phyloP scores from a whole-genome alignment of 2,329 filamentous ascomycete genomes.

The Botrytis aclada region DNA sequence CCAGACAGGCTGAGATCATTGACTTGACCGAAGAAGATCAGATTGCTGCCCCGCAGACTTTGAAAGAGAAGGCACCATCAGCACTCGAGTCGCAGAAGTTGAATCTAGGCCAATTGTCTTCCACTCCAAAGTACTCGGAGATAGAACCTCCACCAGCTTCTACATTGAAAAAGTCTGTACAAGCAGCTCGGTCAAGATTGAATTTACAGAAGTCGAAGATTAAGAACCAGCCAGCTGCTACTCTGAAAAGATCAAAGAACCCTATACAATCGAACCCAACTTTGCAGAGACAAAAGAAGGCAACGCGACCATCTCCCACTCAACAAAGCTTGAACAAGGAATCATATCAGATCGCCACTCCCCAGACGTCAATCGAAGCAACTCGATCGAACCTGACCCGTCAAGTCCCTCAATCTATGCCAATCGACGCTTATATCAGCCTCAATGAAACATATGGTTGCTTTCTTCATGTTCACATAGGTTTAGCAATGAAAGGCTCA shows the following conservation, averaged over 20 bases:
- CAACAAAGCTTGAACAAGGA: neutral
- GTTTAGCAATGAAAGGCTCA: neutral
- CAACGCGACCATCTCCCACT: neutral
- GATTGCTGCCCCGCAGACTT: neutral
- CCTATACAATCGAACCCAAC: no score
- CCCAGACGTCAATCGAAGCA: neutral
- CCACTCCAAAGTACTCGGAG: neutral
- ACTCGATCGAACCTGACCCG: neutral
- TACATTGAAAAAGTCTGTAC: neutral
- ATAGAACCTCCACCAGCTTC: no score
- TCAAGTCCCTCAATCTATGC: rapidly evolving
- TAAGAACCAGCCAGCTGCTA: neutral
- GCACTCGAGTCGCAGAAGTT: neutral
- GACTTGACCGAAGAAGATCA: neutral
- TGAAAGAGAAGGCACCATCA: neutral
- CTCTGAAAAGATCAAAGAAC: neutral
- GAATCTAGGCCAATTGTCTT: neutral
- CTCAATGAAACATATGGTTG: neutral
- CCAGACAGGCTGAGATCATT: neutral
- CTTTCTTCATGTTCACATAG: neutral
- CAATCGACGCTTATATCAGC: neutral
- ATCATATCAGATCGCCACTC: rapidly evolving
- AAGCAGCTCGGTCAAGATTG: neutral
- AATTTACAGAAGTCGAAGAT: no score
- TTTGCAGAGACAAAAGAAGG: neutral